Evolutionary conservation across 176 grass and related monocot species (phyloP).

Genomic region (Raddia distichophylla): DNA sequence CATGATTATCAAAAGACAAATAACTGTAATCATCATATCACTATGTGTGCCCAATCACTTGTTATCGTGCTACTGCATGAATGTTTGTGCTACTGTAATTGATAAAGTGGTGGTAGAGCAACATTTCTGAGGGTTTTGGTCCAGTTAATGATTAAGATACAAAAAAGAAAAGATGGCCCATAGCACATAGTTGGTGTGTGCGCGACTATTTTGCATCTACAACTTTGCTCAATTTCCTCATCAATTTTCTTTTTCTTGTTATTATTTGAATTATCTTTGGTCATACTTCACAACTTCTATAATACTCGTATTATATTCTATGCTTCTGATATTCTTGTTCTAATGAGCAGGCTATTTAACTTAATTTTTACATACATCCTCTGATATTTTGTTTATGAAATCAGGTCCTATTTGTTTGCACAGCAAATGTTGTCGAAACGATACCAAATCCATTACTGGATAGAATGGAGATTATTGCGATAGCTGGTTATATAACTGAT

Average conservation of each 20-base stretch:
- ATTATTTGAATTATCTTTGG: conserved; percentile 26
- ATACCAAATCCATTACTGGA: conserved; percentile 97
- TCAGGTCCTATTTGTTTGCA: conserved; percentile 98
- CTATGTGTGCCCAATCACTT: not conserved
- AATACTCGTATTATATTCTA: conserved; percentile 20
- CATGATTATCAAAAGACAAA: conserved; percentile 7
- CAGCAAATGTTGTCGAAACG: conserved; percentile 92
- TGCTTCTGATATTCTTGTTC: conserved; percentile 37
- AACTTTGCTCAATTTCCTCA: not conserved
- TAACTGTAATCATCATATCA: not conserved
- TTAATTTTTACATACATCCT: conserved; percentile 21
- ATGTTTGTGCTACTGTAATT: conserved; percentile 14
- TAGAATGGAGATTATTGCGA: conserved; percentile 96
- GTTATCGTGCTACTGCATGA: conserved; percentile 26
- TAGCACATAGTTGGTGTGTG: not conserved
- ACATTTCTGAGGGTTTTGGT: not conserved
- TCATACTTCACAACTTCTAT: not conserved
- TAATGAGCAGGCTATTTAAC: not conserved
- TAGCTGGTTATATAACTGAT: conserved; percentile 99
- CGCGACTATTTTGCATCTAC: not conserved
- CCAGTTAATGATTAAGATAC: not conserved
- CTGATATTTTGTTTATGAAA: conserved; percentile 45
- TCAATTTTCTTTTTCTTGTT: conserved; percentile 24
- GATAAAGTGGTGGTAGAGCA: not conserved
- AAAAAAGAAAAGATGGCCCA: not conserved